Conservation (phyloP, 352 stramenopile genomes). For the Aphanomyces euteiches region DNA sequence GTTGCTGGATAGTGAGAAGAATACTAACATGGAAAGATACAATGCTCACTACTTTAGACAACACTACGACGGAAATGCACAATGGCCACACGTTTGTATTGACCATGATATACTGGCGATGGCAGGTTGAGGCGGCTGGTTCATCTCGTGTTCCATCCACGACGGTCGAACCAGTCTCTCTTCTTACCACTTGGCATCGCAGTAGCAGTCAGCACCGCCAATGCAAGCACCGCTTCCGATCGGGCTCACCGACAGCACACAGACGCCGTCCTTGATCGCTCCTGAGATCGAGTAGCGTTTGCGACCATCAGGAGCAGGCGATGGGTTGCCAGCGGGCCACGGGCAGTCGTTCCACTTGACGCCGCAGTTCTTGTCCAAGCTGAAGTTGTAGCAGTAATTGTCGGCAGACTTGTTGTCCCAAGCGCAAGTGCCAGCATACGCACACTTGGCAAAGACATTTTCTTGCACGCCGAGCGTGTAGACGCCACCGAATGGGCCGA, state of each 20-base stretch:
- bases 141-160: background rate
- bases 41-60: too few species aligned
- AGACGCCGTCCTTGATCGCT: constrained; percentile 5
- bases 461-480: constrained; percentile 11
- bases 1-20: too few species aligned
- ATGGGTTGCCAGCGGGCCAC: background rate
- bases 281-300: constrained; percentile 6
- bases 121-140: background rate
- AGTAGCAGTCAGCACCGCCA: constrained; percentile 7
- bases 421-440: constrained; percentile 4
- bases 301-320: constrained; percentile 1
- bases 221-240: background rate
- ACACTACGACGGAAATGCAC: too few species aligned
- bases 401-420: constrained; percentile 12
- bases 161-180: background rate
- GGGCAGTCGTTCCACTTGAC: constrained; percentile 16
- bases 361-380: constrained; percentile 1
- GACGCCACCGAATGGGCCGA: background rate
- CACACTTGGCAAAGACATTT: constrained; percentile 13
- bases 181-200: background rate
- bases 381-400: constrained; percentile 19
- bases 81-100: too few species aligned
- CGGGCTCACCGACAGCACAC: background rate
- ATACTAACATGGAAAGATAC: too few species aligned
- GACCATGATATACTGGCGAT: background rate